Conservation (phyloP, 371 early-diverging fungal species). For the Mucor mucedo region DNA sequence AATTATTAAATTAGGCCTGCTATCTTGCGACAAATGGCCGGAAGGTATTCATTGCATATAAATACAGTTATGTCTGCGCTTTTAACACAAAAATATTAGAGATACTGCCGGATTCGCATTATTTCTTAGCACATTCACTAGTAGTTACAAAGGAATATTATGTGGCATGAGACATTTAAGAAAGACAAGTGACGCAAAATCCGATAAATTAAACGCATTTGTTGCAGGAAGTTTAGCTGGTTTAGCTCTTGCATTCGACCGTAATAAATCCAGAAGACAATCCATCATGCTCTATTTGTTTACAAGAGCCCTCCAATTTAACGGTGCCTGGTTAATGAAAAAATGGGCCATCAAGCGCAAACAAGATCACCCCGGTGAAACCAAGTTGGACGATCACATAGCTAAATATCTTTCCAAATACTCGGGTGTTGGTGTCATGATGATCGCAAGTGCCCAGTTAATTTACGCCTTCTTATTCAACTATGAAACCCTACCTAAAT, state of each 20-base stretch:
- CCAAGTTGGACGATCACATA: conserved; percentile 57
- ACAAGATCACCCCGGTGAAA: conserved; percentile 28
- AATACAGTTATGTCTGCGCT: too few species aligned
- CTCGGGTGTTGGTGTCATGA: conserved; percentile 70
- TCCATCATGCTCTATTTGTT: conserved; percentile 82
- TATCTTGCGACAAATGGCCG: conserved; percentile 64
- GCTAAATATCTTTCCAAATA: conserved; percentile 56
- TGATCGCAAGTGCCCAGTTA: conserved; percentile 68
- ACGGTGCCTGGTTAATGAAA: conserved; percentile 69
- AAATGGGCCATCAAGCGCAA: conserved; percentile 59
- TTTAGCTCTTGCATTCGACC: conserved; percentile 70
- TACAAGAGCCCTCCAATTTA: conserved; percentile 79
- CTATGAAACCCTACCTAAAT: conserved; percentile 63
- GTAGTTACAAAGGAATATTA: conserved; percentile 79
- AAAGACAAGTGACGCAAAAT: conserved; percentile 39
- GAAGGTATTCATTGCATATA: conserved; percentile 39
- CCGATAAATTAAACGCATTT: conserved; percentile 74
- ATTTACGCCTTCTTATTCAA: conserved; percentile 69
- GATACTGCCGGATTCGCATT: conserved; percentile 84
- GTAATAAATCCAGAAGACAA: conserved; percentile 69
- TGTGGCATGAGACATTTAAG: conserved; percentile 71
- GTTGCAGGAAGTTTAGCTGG: conserved; percentile 84
- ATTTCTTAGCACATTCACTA: conserved; percentile 80
- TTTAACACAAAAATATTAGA: conserved; percentile 23
- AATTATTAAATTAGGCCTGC: conserved; percentile 44